phyloP scores from a whole-genome alignment of 129 eudicot genomes.

The Pulicaria dysenterica region DNA sequence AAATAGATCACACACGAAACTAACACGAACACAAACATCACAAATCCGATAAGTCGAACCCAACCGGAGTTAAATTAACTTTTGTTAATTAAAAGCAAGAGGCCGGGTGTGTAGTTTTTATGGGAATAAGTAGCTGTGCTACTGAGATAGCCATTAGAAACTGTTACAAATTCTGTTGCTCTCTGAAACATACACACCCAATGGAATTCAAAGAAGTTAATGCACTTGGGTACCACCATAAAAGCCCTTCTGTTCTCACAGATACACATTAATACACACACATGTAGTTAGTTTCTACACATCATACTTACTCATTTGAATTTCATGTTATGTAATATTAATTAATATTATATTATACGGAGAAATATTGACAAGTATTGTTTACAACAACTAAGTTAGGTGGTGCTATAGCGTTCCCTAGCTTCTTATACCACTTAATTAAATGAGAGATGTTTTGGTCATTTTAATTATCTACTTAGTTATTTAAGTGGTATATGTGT shows the following conservation, averaged over 20 bases:
- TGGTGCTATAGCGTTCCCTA: no score
- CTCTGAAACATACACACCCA: constrained; percentile 33
- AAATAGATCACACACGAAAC: not conserved
- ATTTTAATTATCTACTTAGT: no score
- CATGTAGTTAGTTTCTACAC: not conserved
- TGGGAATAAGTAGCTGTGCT: constrained; percentile 25
- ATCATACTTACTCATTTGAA: no score
- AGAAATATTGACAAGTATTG: no score
- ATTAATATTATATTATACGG: no score
- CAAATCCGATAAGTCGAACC: no score
- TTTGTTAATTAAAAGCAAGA: not conserved
- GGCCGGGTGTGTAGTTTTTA: constrained; percentile 20
- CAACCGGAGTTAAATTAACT: no score
- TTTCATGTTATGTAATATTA: no score
- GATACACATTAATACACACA: not conserved
- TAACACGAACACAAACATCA: not conserved
- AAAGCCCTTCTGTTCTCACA: constrained; percentile 21
- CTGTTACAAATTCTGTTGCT: constrained; percentile 25
- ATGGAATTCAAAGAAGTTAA: constrained; percentile 38
- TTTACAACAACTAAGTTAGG: no score
- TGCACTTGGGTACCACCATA: constrained; percentile 41
- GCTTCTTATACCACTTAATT: no score
- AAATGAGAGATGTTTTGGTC: no score
- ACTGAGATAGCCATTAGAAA: constrained; percentile 26
- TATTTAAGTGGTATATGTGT: not conserved